phyloP scores from a whole-genome alignment of 1,139 yeast genomes.

The Geotrichum histeridarum region DNA sequence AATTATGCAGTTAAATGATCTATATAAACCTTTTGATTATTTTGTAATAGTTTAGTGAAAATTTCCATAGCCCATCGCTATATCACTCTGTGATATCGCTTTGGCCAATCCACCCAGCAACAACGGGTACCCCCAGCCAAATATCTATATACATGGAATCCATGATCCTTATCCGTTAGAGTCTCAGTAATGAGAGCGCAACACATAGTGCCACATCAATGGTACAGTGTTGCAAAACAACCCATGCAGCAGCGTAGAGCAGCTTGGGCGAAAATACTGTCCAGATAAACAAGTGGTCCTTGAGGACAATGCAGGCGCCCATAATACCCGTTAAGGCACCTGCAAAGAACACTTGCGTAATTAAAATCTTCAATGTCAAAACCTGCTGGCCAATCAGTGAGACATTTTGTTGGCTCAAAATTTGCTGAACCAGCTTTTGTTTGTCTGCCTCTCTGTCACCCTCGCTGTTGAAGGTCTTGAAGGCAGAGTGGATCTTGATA shows the following conservation, averaged over 20 bases:
- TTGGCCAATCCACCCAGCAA: no score
- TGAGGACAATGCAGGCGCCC: slow-evolving; percentile 63
- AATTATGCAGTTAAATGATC: no score
- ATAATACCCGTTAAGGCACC: slow-evolving; percentile 53
- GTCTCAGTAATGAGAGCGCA: slow-evolving; percentile 12
- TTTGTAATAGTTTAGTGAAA: no score
- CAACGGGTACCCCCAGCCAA: no score
- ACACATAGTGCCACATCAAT: slow-evolving; percentile 25
- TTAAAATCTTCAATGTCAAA: slow-evolving; percentile 34
- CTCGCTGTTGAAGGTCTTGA: background rate
- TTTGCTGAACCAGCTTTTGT: background rate
- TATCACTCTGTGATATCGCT: no score
- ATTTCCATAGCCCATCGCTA: background rate
- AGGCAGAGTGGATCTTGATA: slow-evolving; percentile 7
- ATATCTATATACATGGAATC: no score
- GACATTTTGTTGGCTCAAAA: background rate
- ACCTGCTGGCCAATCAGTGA: slow-evolving; percentile 14
- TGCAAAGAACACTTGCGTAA: slow-evolving; percentile 51
- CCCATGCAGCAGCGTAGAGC: slow-evolving; percentile 77
- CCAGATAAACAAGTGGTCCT: slow-evolving; percentile 92
- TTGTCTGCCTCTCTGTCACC: background rate
- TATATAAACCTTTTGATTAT: no score
- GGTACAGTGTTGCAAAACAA: slow-evolving; percentile 31
- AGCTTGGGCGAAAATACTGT: slow-evolving; percentile 94
- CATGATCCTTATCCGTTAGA: background rate